These are phyloP conservation scores for Cadophora gregata DNA, from an alignment of 2,329 filamentous ascomycete species.

Conservation along the genomic window DNA sequence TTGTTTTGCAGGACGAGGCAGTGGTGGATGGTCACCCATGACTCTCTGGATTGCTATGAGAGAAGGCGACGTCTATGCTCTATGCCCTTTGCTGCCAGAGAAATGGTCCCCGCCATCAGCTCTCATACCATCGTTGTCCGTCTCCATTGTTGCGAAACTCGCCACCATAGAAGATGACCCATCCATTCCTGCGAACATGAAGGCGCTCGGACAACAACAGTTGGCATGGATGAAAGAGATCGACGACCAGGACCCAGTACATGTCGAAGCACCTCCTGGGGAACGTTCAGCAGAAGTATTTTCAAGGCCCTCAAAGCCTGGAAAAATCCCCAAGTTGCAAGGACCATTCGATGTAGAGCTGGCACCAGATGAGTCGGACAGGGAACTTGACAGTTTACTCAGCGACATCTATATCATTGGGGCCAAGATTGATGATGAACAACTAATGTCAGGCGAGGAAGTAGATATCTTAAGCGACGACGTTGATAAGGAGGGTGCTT, in stretches of 20 bases:
- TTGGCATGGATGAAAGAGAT: conserved; percentile 72
- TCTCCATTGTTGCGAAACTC: conserved; percentile 79
- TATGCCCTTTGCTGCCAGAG: conserved; percentile 87
- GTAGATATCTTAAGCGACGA: conserved; percentile 64
- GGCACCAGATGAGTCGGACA: conserved; percentile 54
- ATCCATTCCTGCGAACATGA: conserved; percentile 56
- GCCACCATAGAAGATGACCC: conserved; percentile 66
- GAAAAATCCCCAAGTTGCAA: conserved; percentile 64
- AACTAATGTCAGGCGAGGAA: conserved; percentile 68
- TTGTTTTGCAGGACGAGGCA: conserved; percentile 70
- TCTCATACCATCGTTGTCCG: conserved; percentile 80
- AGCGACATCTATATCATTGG: conserved; percentile 69
- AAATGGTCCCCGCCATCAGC: conserved; percentile 82
- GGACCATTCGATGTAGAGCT: conserved; percentile 65
- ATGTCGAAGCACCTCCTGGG: conserved; percentile 56
- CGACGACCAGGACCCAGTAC: conserved; percentile 64
- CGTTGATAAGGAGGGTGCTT: conserved; percentile 63
- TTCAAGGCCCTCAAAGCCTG: conserved; percentile 61
- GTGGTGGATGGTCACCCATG: conserved; percentile 93
- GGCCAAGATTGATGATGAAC: conserved; percentile 63
- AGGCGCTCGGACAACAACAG: conserved; percentile 66
- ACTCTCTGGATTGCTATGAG: conserved; percentile 97
- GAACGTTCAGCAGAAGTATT: conserved; percentile 62
- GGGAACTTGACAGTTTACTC: conserved; percentile 61
- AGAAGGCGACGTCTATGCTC: conserved; percentile 88